Base-by-base conservation (phyloP, 768 basidiomycete genomes). In the Suillus americanus region DNA sequence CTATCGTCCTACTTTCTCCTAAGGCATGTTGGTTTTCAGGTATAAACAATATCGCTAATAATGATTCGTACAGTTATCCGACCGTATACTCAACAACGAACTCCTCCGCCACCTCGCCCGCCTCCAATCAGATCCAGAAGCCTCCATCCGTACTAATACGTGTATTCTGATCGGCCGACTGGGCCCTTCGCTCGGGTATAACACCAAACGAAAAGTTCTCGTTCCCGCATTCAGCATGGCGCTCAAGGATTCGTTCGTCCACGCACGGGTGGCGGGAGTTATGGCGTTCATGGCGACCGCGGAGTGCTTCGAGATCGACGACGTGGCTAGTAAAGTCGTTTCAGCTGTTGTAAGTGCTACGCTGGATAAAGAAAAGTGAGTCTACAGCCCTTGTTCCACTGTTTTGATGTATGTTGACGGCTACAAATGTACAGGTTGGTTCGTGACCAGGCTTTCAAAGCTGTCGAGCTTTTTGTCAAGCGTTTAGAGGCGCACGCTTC, bases 251-350 rank as follows among this genome's bases (percentile, higher is more conserved):
- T 76, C 86, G 0, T 99, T 99, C 74, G 89, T 97, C 0, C 97
- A 97, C 74, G 90, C 95, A 4, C 83, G 97, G 46, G 94, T 97
- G 2, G 97, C 97, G 0, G 97, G 94, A 0, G 75, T 99, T 41
- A 95, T 95, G 94, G 92, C 94, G 25, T 89, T 98, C 68, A 97
- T 95, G 89, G 95, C 96, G 5, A 95, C 94, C 0, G 86, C 90
- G 28, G 95, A 97, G 43, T 91, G 90, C 66, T 99, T 92, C 68
- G 95, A 92, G 60, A 75, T 85, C 16, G 92, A 97, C 62, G 97
- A 99, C 62, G 73, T 98, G 28, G 96, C 96, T 0, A 85, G 83
- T 3, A 95, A 91, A 72, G 96, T 99, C 1, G 87, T 99, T 23
- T 95, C 97, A 0, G 89, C 86, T 67, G 86, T 98, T 75, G 82